Base-by-base conservation (phyloP, 371 early-diverging fungal species). In the Syncephalastrum racemosum region DNA sequence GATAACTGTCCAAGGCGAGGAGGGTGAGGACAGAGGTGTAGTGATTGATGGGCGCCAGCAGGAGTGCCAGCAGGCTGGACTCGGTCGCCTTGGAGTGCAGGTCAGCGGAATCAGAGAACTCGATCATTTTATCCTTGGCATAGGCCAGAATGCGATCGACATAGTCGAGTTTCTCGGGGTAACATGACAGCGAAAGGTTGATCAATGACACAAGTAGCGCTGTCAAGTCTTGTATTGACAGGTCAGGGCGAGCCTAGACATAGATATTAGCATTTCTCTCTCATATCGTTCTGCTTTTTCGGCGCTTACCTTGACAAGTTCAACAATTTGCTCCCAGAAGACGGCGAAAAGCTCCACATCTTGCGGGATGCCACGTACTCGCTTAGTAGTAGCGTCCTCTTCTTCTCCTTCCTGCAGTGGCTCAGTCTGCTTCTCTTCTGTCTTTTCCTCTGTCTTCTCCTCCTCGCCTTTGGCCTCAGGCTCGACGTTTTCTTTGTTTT, bases 241-340 rank as follows among this genome's bases (percentile, higher is more conserved):
- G 85, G 65, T 97, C 97, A 0, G 93, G 92, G 14, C 97, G 90
- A 23, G 64, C 68, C 70, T 73, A 53, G 13, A 14, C 4, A 44
- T n/a, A 15, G 14, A 15, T 10, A 24, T 49, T 19, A 49, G 50
- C 5, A 49, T 22, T 23, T 23, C 16, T 23, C 15, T 15, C 49
- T n/a, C 18, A 18, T 14, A 24, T 23, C 24, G 7, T 22, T 2
- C 0, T 24, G 2, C 1, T 45, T 15, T 45, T 3, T 45, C 14
- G 46, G 6, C 16, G 31, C 15, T 59, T 72, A 91, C 90, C 80
- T 90, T 89, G 44, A 98, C 89, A 10, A 97, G 80, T 46, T 90
- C 90, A 39, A 90, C 88, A 59, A 98, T 90, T 68, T 95, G 92
- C 13, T 71, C 80, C 98, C 98, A 98, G 67, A 98, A 97, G 40